A percentile compares a stretch with the other conserved stretches of the same genome.
Evolutionary conservation across 345 rosid genomes (phyloP).

Genomic region (Barbarea vulgaris): DNA sequence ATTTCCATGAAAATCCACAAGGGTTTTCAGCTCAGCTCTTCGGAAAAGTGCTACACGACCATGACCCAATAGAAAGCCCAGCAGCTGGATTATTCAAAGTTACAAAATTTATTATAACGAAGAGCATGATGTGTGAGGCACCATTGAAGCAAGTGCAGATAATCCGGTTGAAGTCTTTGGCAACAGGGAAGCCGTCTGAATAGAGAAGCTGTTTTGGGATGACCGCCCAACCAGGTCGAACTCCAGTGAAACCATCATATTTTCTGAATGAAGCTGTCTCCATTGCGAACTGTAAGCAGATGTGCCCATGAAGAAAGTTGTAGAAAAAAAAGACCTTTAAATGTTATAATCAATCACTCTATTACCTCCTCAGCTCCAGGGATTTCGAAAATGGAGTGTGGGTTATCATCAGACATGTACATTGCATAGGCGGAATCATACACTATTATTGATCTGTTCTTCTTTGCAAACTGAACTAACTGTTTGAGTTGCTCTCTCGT

Average conservation of each 20-base stretch:
- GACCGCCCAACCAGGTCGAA: constrained; percentile 96
- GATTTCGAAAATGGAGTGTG: constrained; percentile 88
- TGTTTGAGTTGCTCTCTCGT: constrained; percentile 77
- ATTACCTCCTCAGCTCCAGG: constrained; percentile 97
- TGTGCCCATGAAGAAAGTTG: constrained; percentile 1
- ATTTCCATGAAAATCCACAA: constrained; percentile 89
- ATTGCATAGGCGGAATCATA: constrained; percentile 94
- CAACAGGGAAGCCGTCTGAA: constrained; percentile 90
- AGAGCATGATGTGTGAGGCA: constrained; percentile 50
- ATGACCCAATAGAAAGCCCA: constrained; percentile 84
- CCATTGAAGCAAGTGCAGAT: constrained; percentile 92
- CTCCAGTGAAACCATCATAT: constrained; percentile 97
- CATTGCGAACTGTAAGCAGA: constrained; percentile 66
- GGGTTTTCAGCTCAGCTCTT: constrained; percentile 99
- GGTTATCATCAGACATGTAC: constrained; percentile 86
- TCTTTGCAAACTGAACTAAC: constrained; percentile 82
- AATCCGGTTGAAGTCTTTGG: constrained; percentile 84
- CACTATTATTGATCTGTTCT: constrained; percentile 87
- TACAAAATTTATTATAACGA: neutral
- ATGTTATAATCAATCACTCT: neutral
- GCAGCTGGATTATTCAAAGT: constrained; percentile 51
- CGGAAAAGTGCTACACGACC: constrained; percentile 91
- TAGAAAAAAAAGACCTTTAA: neutral
- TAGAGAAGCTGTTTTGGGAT: constrained; percentile 80
- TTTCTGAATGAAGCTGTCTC: constrained; percentile 94